These are phyloP conservation scores for Fusarium setosum DNA, from an alignment of 2,329 filamentous ascomycete genomes.

Conservation along the genomic window DNA sequence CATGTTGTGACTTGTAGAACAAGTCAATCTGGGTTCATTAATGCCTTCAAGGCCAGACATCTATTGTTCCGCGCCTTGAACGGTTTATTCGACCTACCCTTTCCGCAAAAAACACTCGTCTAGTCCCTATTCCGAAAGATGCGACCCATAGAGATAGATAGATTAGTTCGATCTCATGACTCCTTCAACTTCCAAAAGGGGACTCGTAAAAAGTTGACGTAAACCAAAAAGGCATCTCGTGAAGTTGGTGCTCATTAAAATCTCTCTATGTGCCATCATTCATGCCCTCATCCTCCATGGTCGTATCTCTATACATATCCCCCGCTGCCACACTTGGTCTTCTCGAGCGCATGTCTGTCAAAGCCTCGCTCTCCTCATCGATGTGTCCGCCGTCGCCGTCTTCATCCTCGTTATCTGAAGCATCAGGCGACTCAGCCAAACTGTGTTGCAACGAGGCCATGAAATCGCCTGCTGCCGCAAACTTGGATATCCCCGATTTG, in stretches of 20 bases:
- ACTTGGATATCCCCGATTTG: slow-evolving; percentile 64
- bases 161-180: too few relatives aligned
- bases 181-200: too few relatives aligned
- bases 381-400: slow-evolving; percentile 58
- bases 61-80: too few relatives aligned
- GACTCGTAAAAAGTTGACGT: not conserved
- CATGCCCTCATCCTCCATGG: slow-evolving; percentile 33
- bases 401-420: slow-evolving; percentile 47
- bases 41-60: too few relatives aligned
- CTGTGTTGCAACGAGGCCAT: slow-evolving; percentile 63
- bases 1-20: too few relatives aligned
- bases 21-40: too few relatives aligned
- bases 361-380: slow-evolving; percentile 66
- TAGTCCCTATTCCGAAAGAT: too few relatives aligned
- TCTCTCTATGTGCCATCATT: slow-evolving; percentile 45
- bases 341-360: slow-evolving; percentile 62
- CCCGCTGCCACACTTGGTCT: slow-evolving; percentile 66
- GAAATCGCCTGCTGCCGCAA: slow-evolving; percentile 62
- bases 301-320: slow-evolving; percentile 56
- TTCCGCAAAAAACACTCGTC: too few relatives aligned
- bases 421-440: slow-evolving; percentile 59
- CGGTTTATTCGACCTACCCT: too few relatives aligned
- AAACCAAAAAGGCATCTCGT: not conserved
- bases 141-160: too few relatives aligned
- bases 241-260: slow-evolving; percentile 47